A percentile compares a stretch with the other conserved stretches of the same genome.
These are phyloP conservation scores for Aspergillus fischeri DNA, from an alignment of 2,329 filamentous ascomycete genomes.

Conservation along the genomic window DNA sequence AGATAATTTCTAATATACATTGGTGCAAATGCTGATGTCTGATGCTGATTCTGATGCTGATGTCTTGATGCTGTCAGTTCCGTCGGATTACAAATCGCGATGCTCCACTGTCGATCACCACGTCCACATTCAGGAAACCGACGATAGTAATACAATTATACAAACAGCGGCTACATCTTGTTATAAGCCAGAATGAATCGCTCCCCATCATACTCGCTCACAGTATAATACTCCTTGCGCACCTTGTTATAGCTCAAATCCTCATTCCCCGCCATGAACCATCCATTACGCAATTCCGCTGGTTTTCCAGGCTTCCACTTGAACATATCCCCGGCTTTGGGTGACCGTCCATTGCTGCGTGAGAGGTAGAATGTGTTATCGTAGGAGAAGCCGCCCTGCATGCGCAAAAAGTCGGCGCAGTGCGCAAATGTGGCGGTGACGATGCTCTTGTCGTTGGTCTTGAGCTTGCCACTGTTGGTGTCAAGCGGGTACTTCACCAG, in stretches of 20 bases:
- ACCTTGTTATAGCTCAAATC: constrained; percentile 32
- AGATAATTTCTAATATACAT: not conserved
- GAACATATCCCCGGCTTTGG: constrained; percentile 29
- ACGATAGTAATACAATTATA: not conserved
- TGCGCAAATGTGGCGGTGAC: constrained; percentile 27
- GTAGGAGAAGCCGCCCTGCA: constrained; percentile 34
- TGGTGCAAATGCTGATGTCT: not conserved
- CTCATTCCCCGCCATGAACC: constrained; percentile 28
- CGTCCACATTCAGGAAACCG: too few relatives aligned
- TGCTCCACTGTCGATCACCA: not conserved
- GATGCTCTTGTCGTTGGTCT: constrained; percentile 9
- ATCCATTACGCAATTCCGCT: constrained; percentile 9
- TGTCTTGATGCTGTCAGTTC: not conserved
- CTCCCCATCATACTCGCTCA: constrained; percentile 12
- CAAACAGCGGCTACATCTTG: not conserved
- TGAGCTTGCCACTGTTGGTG: constrained; percentile 22
- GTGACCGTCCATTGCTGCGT: constrained; percentile 26
- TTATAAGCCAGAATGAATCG: not conserved
- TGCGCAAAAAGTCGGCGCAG: constrained; percentile 28
- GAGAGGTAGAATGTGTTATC: constrained; percentile 32
- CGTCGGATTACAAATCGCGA: not conserved
- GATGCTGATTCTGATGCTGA: not conserved
- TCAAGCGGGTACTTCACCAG: constrained; percentile 31
- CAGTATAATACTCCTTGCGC: constrained; percentile 18
- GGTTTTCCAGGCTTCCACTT: constrained; percentile 27